phyloP scores from a whole-genome alignment of 352 stramenopile species.

The Phytophthora foliorum region DNA sequence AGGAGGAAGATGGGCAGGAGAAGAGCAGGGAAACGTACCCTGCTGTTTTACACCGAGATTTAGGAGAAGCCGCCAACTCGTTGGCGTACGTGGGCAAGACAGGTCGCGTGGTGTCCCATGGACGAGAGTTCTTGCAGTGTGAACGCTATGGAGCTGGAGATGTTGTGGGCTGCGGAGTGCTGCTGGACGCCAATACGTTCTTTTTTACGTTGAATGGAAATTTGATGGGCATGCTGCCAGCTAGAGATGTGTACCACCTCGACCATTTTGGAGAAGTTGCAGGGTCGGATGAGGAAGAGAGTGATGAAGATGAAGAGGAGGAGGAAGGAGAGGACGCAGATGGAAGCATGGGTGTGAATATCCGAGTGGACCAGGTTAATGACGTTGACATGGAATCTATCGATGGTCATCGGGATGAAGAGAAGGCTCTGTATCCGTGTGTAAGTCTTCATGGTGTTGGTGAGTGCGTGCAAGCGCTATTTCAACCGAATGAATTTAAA shows the following conservation, averaged over 20 bases:
- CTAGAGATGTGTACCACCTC: slow-evolving; percentile 60
- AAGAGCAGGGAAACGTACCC: slow-evolving; percentile 16
- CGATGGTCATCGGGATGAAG: slow-evolving; percentile 18
- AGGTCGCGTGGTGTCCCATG: slow-evolving; percentile 59
- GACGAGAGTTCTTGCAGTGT: slow-evolving; percentile 57
- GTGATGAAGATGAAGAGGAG: slow-evolving; percentile 9
- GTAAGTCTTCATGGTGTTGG: slow-evolving; percentile 60
- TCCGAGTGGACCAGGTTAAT: not conserved
- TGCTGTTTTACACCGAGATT: slow-evolving; percentile 44
- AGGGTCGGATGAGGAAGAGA: slow-evolving; percentile 11
- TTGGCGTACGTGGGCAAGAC: slow-evolving; percentile 70
- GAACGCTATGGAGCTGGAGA: slow-evolving; percentile 62
- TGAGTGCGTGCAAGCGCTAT: slow-evolving; percentile 50
- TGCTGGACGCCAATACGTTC: slow-evolving; percentile 71
- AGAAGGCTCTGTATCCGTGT: slow-evolving; percentile 48
- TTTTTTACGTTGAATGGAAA: slow-evolving; percentile 79
- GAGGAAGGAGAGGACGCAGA: slow-evolving; percentile 18
- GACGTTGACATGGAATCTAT: slow-evolving; percentile 43
- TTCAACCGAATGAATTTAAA: slow-evolving; percentile 38
- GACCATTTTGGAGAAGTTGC: slow-evolving; percentile 46
- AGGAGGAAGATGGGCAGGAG: slow-evolving; percentile 22
- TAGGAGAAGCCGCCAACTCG: slow-evolving; percentile 49
- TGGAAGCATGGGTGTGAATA: not conserved
- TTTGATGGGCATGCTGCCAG: slow-evolving; percentile 55
- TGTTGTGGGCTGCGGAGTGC: slow-evolving; percentile 66